A percentile compares a stretch with the other conserved stretches of the same genome.
Conservation (phyloP, 768 basidiomycete genomes). For the Serendipita sp. region DNA sequence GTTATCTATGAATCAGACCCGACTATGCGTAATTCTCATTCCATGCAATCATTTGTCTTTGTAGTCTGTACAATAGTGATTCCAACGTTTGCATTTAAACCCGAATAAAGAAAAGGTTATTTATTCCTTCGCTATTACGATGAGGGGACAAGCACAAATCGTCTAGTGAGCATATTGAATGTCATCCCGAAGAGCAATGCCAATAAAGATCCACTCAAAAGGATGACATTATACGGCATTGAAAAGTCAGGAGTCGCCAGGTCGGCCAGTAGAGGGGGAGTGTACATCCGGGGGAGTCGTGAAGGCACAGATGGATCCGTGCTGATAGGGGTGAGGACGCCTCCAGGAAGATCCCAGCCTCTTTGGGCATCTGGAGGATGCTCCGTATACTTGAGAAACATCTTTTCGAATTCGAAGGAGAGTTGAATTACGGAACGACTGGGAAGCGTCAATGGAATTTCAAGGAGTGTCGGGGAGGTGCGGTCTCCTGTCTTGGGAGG, state of each 20-base stretch:
- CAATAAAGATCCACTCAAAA: conserved; percentile 80
- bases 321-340: conserved; percentile 31
- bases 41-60: no score
- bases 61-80: no score
- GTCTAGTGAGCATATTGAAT: conserved; percentile 73
- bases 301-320: not conserved
- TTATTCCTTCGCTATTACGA: no score
- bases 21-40: no score
- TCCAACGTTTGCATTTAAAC: no score
- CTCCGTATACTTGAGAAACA: conserved; percentile 85
- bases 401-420: conserved; percentile 59
- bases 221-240: conserved; percentile 99
- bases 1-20: no score
- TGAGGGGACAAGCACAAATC: conserved; percentile 33
- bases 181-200: conserved; percentile 87
- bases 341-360: conserved; percentile 85
- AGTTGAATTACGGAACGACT: conserved; percentile 46
- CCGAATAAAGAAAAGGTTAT: no score
- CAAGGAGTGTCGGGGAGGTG: conserved; percentile 51
- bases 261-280: conserved; percentile 66
- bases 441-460: conserved; percentile 55
- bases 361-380: conserved; percentile 91
- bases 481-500: not conserved
- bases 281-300: conserved; percentile 43
- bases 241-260: conserved; percentile 98